Base-by-base conservation (phyloP, 2,329 filamentous ascomycete genomes). In the Fusarium palustre region DNA sequence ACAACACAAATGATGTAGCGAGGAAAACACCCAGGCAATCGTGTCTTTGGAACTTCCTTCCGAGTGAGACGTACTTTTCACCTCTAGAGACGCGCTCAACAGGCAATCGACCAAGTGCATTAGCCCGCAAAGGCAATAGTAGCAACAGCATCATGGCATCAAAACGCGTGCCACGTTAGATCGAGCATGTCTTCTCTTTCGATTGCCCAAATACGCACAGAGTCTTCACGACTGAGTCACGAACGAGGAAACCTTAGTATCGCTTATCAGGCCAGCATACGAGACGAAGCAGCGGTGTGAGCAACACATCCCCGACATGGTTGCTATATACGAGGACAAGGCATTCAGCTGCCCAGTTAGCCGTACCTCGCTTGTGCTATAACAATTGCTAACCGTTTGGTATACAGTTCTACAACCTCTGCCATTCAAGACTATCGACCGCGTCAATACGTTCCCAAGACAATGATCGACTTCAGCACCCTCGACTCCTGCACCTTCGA, bases 381-480 rank as follows among this genome's bases (percentile, higher is more conserved):
- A 16, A 9, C 18, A 24, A 24, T 9, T 10, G 22, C 48, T 60
- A 7, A 60, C 7, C 5, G 5, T 50, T 38, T 7, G 4, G 4
- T 10, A 2, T 5, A 11, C 6, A 62, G 61, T 3, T 63, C 38
- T 16, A 53, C 49, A 0, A 24, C 53, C 0, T 66, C 57, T 0
- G 5, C 30, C n/a, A 38, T 57, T 9, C 22, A 31, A 42, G 55
- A 58, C 7, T 55, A 63, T 38, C 43, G 28, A 63, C 33, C 43
- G 33, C 20, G 31, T 56, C 16, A 38, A 7, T 41, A 42, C 41
- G 22, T 42, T 0, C 50, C 42, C 15, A 10, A 25, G 22, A 12
- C 9, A 16, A 43, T 25, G 15, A 18, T 24, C 41, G 3, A 25
- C 16, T 4, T 4, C 9, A 25, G 15, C 13, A 8, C 18, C 15